These are phyloP conservation scores for Didymella arachidicola DNA, from an alignment of 2,329 filamentous ascomycete species.

Conservation along the genomic window DNA sequence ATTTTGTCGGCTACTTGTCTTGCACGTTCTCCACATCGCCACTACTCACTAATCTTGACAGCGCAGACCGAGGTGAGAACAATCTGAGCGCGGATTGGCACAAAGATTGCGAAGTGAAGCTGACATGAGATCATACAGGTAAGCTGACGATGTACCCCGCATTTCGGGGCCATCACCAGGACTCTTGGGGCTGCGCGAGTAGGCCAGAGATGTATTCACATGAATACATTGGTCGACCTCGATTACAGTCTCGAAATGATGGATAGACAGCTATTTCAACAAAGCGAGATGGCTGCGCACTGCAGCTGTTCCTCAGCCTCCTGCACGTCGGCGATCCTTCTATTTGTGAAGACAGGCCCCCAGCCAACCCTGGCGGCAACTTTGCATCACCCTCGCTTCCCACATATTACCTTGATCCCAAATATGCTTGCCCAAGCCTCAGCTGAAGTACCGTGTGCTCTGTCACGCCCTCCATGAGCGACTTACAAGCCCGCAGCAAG, in stretches of 20 bases:
- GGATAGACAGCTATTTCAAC: not conserved
- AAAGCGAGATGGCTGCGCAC: not conserved
- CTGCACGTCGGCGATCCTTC: not conserved
- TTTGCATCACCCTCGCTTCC: not conserved
- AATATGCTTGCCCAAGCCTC: not conserved
- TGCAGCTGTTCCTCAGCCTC: not conserved
- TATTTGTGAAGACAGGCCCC: too few relatives aligned
- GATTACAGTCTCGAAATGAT: too few relatives aligned
- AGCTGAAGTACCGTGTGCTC: not conserved
- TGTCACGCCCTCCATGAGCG: not conserved
- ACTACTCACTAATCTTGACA: not conserved
- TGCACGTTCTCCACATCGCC: not conserved
- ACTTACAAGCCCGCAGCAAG: not conserved
- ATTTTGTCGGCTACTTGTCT: not conserved
- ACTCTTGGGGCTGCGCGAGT: too few relatives aligned
- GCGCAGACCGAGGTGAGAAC: not conserved
- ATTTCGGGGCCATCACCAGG: not conserved
- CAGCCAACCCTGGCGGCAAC: not conserved
- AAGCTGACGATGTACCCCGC: not conserved
- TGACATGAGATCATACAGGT: not conserved
- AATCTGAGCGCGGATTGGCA: not conserved
- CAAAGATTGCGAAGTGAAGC: not conserved
- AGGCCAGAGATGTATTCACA: not conserved
- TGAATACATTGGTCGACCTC: not conserved
- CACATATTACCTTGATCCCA: not conserved